Base-by-base conservation (phyloP, 2,329 filamentous ascomycete species). In the Aspergillus texensis region DNA sequence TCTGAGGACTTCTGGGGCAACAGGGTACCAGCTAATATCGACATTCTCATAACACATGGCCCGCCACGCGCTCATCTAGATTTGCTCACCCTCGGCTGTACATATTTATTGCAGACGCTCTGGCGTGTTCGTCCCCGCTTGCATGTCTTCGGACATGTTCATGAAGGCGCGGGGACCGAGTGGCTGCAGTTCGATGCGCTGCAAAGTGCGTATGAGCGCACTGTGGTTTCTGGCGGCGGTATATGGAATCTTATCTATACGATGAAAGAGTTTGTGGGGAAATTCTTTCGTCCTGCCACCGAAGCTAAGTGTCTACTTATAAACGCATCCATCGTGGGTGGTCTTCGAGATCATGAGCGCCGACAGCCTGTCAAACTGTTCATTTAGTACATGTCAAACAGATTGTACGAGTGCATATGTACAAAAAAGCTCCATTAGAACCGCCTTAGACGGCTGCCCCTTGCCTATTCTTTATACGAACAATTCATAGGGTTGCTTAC, bases 131-230 rank as follows among this genome's bases (percentile, higher is more conserved):
- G 85, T 68, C 92, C 91, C 0, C 81, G 80, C n/a, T 78, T 94
- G n/a, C 91, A 94, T 77, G 83, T 94, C 21, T 94, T 93, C 74
- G 92, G 91, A 2, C 92, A 95, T 78, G 84, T 93, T 10, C 92
- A 95, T 80, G 89, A 50, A 58, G 57, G 45, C n/a, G 21, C 57
- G 36, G 69, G 69, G 3, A 65, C 54, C 3, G 67, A 69, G 0
- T 66, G n/a, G 62, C 57, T 70, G 9, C 26, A 62, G 11, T 71
- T 71, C 12, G 24, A 67, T 56, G 28, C 26, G 5, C 62, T 70
- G 8, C 65, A 71, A 52, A 28, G 45, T 8, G 66, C 65, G 24
- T 69, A 67, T 21, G 68, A 72, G 58, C 60, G 56, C 8, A 69
- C 64, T 34, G 32, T 71, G 3, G 28, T 58, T 58, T 58, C 61